Evolutionary conservation across 2,329 filamentous ascomycete species (phyloP), one percentile per base, ranked within the genome.

Genomic region (Drechslerella stenobrocha): DNA sequence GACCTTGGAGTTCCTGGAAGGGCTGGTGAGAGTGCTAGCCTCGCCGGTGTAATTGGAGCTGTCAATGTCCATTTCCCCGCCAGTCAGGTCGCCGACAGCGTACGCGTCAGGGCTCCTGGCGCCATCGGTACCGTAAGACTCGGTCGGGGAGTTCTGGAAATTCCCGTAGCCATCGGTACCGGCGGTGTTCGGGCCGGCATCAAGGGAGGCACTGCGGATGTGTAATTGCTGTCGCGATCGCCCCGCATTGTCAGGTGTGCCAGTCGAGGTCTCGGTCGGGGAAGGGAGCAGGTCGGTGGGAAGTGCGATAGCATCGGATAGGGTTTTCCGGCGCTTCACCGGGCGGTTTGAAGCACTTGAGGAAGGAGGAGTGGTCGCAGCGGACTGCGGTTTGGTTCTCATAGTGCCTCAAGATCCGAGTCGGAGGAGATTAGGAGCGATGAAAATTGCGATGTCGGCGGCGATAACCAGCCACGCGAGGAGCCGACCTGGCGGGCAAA

Each of bases 401-500:
- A 67, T 67, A 50, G 52, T 67, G 53, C 56, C 35, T 44, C 55
- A 40, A 28, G 60, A 66, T 66, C 60, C 52, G 59, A 64, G 59
- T 66, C 55, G 63, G 55, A n/a, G 45, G 63, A 67, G 35, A 50
- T 67, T 67, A n/a, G 63, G 51, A 45, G 37, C 23, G 20, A 28
- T 40, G 48, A 67, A 67, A 66, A 66, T 66, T 67, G 63, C 63
- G 63, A 67, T 67, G 63, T 67, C 63, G 63, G 63, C 63, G 55
- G 63, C 50, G 44, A 58, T 35, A 52, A 44, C 52, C 42, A 47
- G 53, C 47, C 40, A 44, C 45, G 53, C 47, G 52, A 48, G 35
- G 30, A 23, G 52, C 32, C 42, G 46, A 48, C 46, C 52, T 46
- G 47, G 52, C 61, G 48, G 34, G 34, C 42, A 52, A 58, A 47